A percentile compares a stretch with the other conserved stretches of the same genome.
Evolutionary conservation across 2,329 filamentous ascomycete species (phyloP).

Genomic region (Tympanopsis confertula): DNA sequence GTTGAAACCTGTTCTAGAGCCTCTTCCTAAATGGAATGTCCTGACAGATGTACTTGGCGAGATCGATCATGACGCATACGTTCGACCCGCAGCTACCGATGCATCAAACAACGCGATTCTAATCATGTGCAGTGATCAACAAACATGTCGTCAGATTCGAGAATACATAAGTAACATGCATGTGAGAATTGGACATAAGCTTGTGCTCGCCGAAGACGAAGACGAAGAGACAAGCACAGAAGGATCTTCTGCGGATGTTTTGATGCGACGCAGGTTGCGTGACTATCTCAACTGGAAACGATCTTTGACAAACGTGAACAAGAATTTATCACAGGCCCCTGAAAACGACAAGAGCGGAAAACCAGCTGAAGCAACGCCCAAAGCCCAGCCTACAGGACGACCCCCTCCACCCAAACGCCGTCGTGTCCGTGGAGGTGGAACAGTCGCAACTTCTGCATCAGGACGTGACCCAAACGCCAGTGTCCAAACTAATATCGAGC

Average conservation of each 20-base stretch:
- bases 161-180: constrained; percentile 91
- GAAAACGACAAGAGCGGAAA: constrained; percentile 60
- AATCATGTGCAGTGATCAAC: constrained; percentile 87
- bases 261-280: constrained; percentile 81
- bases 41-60: constrained; percentile 85
- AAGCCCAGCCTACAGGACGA: constrained; percentile 42
- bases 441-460: constrained; percentile 36
- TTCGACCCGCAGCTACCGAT: constrained; percentile 65
- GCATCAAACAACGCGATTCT: constrained; percentile 85
- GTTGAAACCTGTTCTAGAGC: constrained; percentile 73
- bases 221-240: constrained; percentile 35
- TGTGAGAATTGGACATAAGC: constrained; percentile 36
- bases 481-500: constrained; percentile 69
- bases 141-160: constrained; percentile 75
- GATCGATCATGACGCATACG: constrained; percentile 81
- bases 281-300: constrained; percentile 85
- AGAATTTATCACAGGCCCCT: constrained; percentile 62
- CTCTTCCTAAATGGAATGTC: constrained; percentile 86
- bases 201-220: constrained; percentile 25
- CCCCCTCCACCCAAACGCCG: constrained; percentile 74
- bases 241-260: constrained; percentile 62
- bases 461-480: constrained; percentile 62
- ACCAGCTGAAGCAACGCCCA: constrained; percentile 33
- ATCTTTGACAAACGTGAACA: constrained; percentile 76
- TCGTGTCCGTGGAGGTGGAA: constrained; percentile 69